Evolutionary conservation across 1,284 basidiomycete species (phyloP).

Genomic region (Ustilago nuda): DNA sequence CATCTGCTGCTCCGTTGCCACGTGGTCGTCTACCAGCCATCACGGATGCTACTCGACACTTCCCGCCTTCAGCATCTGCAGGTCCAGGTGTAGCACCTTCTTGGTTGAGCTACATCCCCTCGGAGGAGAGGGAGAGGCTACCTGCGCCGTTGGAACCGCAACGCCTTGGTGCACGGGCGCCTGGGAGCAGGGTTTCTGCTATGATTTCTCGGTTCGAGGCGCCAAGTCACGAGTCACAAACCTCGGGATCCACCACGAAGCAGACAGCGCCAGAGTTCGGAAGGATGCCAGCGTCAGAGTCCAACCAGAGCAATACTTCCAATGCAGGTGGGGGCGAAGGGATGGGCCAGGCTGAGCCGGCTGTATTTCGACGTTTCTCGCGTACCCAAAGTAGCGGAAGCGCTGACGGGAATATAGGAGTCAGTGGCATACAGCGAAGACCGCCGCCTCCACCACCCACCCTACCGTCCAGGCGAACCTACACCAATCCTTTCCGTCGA

Average conservation of each 20-base stretch:
- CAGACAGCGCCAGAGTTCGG: background rate
- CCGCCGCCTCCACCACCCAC: slow-evolving; percentile 33
- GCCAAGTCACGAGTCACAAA: slow-evolving; percentile 5
- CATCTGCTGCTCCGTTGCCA: slow-evolving; percentile 54
- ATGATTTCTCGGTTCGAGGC: slow-evolving; percentile 51
- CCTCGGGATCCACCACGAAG: slow-evolving; percentile 9
- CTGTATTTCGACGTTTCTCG: slow-evolving; percentile 32
- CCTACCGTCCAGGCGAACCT: slow-evolving; percentile 4
- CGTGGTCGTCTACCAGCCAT: slow-evolving; percentile 54
- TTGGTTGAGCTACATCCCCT: slow-evolving; percentile 50
- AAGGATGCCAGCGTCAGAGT: background rate
- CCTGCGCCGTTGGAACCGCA: slow-evolving; percentile 40
- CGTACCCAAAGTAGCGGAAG: background rate
- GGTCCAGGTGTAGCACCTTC: slow-evolving; percentile 30
- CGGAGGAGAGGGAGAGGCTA: slow-evolving; percentile 36
- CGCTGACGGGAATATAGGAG: background rate
- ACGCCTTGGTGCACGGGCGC: slow-evolving; percentile 12
- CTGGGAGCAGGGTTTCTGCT: slow-evolving; percentile 42
- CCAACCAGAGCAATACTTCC: slow-evolving; percentile 6
- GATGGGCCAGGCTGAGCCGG: slow-evolving; percentile 1
- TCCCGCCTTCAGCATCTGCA: slow-evolving; percentile 50
- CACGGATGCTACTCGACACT: slow-evolving; percentile 62
- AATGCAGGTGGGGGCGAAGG: background rate
- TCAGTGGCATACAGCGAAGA: slow-evolving; percentile 13
- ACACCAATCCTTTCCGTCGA: slow-evolving; percentile 16